Evolutionary conservation across 2,329 filamentous ascomycete species (phyloP).

Genomic region (Mycogone perniciosa): DNA sequence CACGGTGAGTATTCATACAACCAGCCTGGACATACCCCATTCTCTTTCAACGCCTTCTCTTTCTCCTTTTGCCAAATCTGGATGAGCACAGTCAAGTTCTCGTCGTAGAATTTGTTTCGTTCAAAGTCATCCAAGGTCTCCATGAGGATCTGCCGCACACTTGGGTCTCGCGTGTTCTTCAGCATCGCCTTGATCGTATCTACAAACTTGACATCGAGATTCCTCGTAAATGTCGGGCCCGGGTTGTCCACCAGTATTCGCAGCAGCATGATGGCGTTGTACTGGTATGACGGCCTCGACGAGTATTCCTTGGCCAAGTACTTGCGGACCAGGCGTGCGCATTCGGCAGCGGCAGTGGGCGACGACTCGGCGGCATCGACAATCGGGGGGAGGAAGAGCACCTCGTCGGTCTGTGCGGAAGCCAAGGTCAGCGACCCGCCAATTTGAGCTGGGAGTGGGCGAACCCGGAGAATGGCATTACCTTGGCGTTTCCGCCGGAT

Average conservation of each 20-base stretch:
- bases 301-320: slow-evolving; percentile 70
- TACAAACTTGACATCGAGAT: slow-evolving; percentile 80
- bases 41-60: slow-evolving; percentile 50
- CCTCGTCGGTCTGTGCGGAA: slow-evolving; percentile 68
- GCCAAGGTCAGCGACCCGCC: background rate
- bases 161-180: slow-evolving; percentile 61
- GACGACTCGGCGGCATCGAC: slow-evolving; percentile 94
- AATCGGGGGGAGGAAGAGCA: slow-evolving; percentile 84
- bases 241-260: slow-evolving; percentile 92
- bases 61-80: slow-evolving; percentile 91
- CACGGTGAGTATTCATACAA: background rate
- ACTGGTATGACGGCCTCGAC: slow-evolving; percentile 65
- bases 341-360: slow-evolving; percentile 74
- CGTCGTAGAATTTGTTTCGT: slow-evolving; percentile 63
- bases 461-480: slow-evolving; percentile 26
- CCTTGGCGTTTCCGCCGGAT: slow-evolving; percentile 54
- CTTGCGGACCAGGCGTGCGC: slow-evolving; percentile 73
- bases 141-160: slow-evolving; percentile 77
- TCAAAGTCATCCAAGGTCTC: slow-evolving; percentile 81
- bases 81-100: slow-evolving; percentile 62
- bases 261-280: slow-evolving; percentile 93
- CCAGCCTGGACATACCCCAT: slow-evolving; percentile 37
- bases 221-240: slow-evolving; percentile 81
- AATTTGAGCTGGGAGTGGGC: background rate
- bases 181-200: slow-evolving; percentile 69